Conservation (phyloP, 192 early-diverging fungal genomes). For the Backusella parvicylindrica region DNA sequence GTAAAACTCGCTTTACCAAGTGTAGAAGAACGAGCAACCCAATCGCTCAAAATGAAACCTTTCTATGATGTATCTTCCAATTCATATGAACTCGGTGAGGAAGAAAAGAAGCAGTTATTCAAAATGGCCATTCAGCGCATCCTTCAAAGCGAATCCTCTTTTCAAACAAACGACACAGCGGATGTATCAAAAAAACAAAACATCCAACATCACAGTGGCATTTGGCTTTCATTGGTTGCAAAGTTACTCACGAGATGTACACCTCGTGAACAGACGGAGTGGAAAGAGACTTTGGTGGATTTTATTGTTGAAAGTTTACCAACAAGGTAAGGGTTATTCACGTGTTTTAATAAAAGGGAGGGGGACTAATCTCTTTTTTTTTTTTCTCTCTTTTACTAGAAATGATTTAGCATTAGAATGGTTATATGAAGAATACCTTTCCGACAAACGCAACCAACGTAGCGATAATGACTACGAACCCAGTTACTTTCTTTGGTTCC, state of each 20-base stretch:
- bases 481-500: slow-evolving; percentile 36
- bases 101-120: slow-evolving; percentile 21
- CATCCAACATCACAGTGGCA: not conserved
- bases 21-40: slow-evolving; percentile 27
- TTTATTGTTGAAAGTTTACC: slow-evolving; percentile 62
- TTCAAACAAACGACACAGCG: not conserved
- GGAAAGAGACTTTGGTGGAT: slow-evolving; percentile 42
- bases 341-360: too few relatives aligned
- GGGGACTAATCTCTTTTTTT: not conserved
- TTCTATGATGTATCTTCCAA: slow-evolving; percentile 28
- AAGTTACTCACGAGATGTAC: slow-evolving; percentile 15
- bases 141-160: slow-evolving; percentile 19
- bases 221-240: slow-evolving; percentile 17
- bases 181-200: not conserved
- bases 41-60: slow-evolving; percentile 41
- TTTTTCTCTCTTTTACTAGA: slow-evolving; percentile 13
- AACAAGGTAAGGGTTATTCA: slow-evolving; percentile 37
- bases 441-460: slow-evolving; percentile 8
- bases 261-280: slow-evolving; percentile 13
- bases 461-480: slow-evolving; percentile 29
- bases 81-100: not conserved
- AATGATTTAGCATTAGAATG: slow-evolving; percentile 67
- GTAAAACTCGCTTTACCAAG: slow-evolving; percentile 2
- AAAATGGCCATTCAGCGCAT: slow-evolving; percentile 29
- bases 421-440: slow-evolving; percentile 67